Base-by-base conservation (phyloP, 805 yeast species). In the Spathaspora passalidarum region DNA sequence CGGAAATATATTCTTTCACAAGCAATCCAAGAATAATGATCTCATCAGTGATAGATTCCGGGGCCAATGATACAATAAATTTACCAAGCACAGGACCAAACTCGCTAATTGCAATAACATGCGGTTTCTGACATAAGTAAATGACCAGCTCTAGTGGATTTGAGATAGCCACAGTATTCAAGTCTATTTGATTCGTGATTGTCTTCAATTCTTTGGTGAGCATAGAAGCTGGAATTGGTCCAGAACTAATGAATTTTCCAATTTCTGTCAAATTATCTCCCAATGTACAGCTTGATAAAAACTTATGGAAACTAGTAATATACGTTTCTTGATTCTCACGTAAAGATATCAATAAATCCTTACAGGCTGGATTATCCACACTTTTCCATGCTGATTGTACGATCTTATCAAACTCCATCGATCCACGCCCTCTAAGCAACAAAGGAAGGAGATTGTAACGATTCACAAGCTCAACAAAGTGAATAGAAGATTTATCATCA, bases 141-240 rank as follows among this genome's bases (percentile, higher is more conserved):
- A 75, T 61, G 44, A 68, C 74, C 10, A 68, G 63, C 20, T 65
- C 74, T 40, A 81, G 55, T 1, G 80, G 71, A 52, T 78, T 79
- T 0, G 80, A 75, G 20, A 79, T 55, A 0, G 82, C 56, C 17
- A 80, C 48, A 35, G 68, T 59, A 11, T 56, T 44, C 2, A 43
- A 40, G n/a, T 52, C 39, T 13, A 59, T 29, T n/a, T 42, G 39
- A 13, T 43, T 18, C 13, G 54, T 16, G 2, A 63, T 55, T 1
- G 25, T 21, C 9, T 21, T 18, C 18, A 65, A 43, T 6, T 26
- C 38, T 2, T 56, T 55, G 0, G 56, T 52, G 1, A 80, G 56
- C n/a, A 59, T 56, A 0, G 59, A 48, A 2, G 57, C 26, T 5
- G 67, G 60, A 11, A 60, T 23, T 34, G 35, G 32, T 25, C 44